Evolutionary conservation across 768 basidiomycete genomes (phyloP).

Genomic region (Erythrobasidium yunnanense): DNA sequence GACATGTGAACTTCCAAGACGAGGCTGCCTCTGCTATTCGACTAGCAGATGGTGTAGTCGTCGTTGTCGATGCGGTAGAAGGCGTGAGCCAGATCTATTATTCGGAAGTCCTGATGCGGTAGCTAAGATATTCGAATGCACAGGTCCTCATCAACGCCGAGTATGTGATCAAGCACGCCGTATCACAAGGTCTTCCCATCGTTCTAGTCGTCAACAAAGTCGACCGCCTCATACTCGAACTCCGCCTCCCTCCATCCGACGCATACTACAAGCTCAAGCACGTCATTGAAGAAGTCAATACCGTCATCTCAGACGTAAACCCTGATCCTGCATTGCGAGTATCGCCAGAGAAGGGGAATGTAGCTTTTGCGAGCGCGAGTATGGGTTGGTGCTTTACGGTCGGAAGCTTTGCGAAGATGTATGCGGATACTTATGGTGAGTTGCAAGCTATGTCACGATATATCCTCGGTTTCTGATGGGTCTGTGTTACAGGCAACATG

Average conservation of each 20-base stretch:
- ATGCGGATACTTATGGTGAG: slow-evolving; percentile 79
- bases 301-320: slow-evolving; percentile 86
- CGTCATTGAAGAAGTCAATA: slow-evolving; percentile 96
- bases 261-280: slow-evolving; percentile 99
- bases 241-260: slow-evolving; percentile 86
- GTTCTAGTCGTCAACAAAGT: slow-evolving; percentile 95
- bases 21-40: slow-evolving; percentile 83
- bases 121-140: neutral
- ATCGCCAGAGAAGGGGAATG: slow-evolving; percentile 90
- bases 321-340: slow-evolving; percentile 76
- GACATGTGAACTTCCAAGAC: slow-evolving; percentile 97
- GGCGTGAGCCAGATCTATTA: slow-evolving; percentile 53
- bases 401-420: slow-evolving; percentile 87
- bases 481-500: slow-evolving; percentile 50
- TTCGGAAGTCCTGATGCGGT: neutral
- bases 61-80: slow-evolving; percentile 97
- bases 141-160: slow-evolving; percentile 91
- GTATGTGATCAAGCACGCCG: slow-evolving; percentile 70
- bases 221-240: slow-evolving; percentile 88
- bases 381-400: slow-evolving; percentile 98
- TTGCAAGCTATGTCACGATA: neutral
- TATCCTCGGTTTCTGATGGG: neutral
- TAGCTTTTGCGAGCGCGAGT: slow-evolving; percentile 90
- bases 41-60: slow-evolving; percentile 74
- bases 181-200: slow-evolving; percentile 53